Conservation (phyloP, 2,329 filamentous ascomycete species). For the Sclerotinia glacialis region DNA sequence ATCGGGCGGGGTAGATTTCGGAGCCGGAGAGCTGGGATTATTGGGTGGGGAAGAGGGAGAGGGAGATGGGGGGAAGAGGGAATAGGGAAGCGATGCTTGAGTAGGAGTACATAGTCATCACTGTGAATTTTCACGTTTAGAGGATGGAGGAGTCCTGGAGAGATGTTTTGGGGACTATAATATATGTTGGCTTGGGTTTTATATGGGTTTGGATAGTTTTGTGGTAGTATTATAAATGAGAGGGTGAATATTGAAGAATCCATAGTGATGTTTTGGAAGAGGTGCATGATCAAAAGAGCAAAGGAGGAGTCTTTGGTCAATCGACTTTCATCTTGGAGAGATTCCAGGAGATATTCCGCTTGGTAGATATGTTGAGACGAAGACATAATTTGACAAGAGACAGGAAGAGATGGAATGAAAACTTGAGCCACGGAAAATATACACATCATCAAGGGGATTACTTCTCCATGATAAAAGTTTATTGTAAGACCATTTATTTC, state of each 20-base stretch:
- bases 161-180: neutral
- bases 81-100: no score
- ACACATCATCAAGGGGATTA: neutral
- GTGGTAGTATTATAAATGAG: neutral
- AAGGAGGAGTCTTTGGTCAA: no score
- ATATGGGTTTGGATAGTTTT: neutral
- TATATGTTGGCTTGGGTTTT: neutral
- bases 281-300: neutral
- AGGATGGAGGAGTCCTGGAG: neutral
- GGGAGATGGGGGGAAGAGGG: no score
- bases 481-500: no score
- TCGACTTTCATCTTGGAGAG: neutral
- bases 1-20: neutral
- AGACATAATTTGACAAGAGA: neutral
- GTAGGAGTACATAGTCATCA: neutral
- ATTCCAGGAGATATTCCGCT: neutral
- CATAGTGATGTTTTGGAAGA: neutral
- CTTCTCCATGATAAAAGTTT: neutral
- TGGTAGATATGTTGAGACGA: neutral
- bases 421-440: neutral
- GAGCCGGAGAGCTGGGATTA: neutral
- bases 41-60: no score
- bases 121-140: neutral
- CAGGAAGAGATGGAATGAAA: neutral
- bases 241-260: conserved; percentile 2